Base-by-base conservation (phyloP, 2,329 filamentous ascomycete species). In the Phoma sp. region DNA sequence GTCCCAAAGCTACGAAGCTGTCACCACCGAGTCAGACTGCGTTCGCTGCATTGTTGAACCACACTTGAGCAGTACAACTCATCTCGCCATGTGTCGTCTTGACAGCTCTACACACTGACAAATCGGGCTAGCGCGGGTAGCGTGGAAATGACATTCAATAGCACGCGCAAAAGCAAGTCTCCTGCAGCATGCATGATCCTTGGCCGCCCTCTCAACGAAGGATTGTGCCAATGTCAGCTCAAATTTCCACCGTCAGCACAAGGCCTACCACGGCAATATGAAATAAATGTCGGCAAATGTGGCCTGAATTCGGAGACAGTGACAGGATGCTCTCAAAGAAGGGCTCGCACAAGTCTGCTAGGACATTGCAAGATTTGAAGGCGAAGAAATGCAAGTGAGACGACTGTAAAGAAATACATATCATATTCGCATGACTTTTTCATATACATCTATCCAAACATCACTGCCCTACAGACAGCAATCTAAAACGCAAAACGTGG, bases 401-500 rank as follows among this genome's bases (percentile, higher is more conserved):
- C 23, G 23, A 25, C 23, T 5, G 23, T 9, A 5, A 25, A 25
- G 23, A 25, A 25, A 25, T 33, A 25, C 4, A 18, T 21, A n/a
- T 54, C 51, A 26, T 54, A 45, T 54, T 48, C 51, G 23, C 51
- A 40, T 54, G 20, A 48, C 5, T 5, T 36, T 18, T 54, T 34
- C 51, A 48, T 48, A 48, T 48, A 45, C 26, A 39, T 45, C 38
- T 48, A 43, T 33, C 33, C 38, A 47, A 47, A 23, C 30, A 39
- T 53, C 26, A 37, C 37, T 29, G 29, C 38, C 38, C 25, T n/a
- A 10, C 5, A 23, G 26, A 28, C 42, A 53, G 43, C 38, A 47
- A 53, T 4, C 26, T 47, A 28, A 18, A 49, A 32, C 12, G 6
- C 26, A 45, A 40, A 30, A 40, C 15, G 14, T 49, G 51, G 45